A percentile compares a stretch with the other conserved stretches of the same genome.
Conservation (phyloP, 2,329 filamentous ascomycete genomes). For the Decorospora gaudefroyi region DNA sequence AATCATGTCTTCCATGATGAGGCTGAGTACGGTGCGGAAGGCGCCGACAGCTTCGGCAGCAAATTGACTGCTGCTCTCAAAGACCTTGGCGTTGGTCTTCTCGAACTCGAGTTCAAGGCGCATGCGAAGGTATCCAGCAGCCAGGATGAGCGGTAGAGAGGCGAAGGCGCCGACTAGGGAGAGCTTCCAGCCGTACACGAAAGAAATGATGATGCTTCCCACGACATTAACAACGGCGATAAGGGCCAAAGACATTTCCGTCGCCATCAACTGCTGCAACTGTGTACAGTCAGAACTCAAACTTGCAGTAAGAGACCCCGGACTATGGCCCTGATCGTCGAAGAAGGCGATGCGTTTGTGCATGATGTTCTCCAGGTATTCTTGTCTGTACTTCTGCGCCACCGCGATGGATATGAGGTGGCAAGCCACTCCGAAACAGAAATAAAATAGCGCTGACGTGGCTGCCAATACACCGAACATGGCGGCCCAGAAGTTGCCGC, state of each 20-base stretch:
- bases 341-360: constrained; percentile 65
- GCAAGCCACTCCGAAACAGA: constrained; percentile 50
- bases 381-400: constrained; percentile 59
- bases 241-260: constrained; percentile 64
- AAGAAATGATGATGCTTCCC: constrained; percentile 68
- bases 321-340: constrained; percentile 63
- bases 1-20: constrained; percentile 72
- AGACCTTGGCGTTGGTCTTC: constrained; percentile 68
- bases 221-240: constrained; percentile 68
- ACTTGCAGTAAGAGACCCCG: constrained; percentile 63
- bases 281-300: constrained; percentile 62
- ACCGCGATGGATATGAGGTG: constrained; percentile 50
- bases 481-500: constrained; percentile 64
- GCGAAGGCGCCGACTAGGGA: constrained; percentile 69
- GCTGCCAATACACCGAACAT: constrained; percentile 67
- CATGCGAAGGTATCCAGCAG: constrained; percentile 57
- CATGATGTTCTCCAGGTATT: constrained; percentile 66
- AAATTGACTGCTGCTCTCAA: constrained; percentile 73
- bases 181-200: constrained; percentile 77
- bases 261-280: constrained; percentile 65
- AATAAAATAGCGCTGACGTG: constrained; percentile 59
- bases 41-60: constrained; percentile 74
- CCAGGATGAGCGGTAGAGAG: constrained; percentile 56
- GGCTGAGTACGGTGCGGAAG: constrained; percentile 71
- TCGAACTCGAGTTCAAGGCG: constrained; percentile 69